Evolutionary conservation across 1,284 basidiomycete genomes (phyloP), one percentile per base, ranked within the genome.

Genomic region (Ganoderma leucocontextum): DNA sequence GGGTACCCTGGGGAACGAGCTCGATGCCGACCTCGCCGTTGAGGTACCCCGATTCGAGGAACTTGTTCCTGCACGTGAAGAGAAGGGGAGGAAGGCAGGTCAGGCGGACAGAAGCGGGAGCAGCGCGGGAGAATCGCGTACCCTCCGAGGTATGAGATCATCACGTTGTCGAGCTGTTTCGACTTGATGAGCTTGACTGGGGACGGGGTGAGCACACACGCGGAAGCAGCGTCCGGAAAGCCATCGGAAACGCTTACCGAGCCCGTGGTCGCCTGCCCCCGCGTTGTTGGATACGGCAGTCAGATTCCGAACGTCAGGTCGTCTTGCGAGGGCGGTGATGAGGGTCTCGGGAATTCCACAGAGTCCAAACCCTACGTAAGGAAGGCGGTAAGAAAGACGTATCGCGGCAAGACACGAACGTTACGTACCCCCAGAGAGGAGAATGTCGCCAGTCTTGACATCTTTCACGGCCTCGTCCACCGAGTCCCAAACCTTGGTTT

Each of bases 241-340:
- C 22, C 6, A 15, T 33, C 44, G 67, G 60, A 61, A 62, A 41
- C n/a, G 39, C 87, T 75, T 74, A 94, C 95, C 93, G 60, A 97
- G 85, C 66, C 95, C 95, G 55, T 85, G 89, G 66, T 93, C 88
- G 38, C 88, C 89, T 29, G 88, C 85, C 59, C 95, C 95, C 62
- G 94, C 93, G 80, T 97, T 97, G 81, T 97, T 97, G n/a, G 95
- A 96, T 42, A 97, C 91, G 64, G 91, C 94, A 42, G 90, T 95
- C 63, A 98, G 82, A 75, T 90, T 84, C 62, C 80, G 82, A 60
- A 97, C 86, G 62, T 95, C 91, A 63, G 86, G 85, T 61, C 93
- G 88, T 75, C 88, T 89, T 38, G 87, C 81, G 63, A 98, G 82
- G 2, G 95, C 95, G 29, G 82, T 82, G 65, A 98, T 91, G 61